These are phyloP conservation scores for Blastobotrys chiropterorum DNA, from an alignment of 805 yeast genomes.

Conservation along the genomic window DNA sequence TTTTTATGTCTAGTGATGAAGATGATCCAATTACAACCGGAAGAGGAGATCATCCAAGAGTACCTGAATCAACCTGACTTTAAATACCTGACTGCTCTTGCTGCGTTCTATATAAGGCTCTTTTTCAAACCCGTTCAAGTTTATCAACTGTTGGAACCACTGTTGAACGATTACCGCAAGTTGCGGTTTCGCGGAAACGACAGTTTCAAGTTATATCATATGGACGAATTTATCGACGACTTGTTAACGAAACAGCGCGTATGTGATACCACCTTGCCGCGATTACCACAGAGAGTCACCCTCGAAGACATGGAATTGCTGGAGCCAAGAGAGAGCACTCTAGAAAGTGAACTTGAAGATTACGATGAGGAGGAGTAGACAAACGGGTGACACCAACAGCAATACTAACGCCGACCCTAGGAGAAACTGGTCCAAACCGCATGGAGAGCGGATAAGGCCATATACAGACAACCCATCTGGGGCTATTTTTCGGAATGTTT, in stretches of 20 bases:
- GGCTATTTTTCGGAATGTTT: too few relatives aligned
- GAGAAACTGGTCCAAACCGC: too few relatives aligned
- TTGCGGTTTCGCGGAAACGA: constrained; percentile 41
- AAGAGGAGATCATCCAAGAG: constrained; percentile 47
- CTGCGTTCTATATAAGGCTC: constrained; percentile 52
- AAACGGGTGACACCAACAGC: too few relatives aligned
- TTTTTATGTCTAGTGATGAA: constrained; percentile 74
- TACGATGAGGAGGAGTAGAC: constrained; percentile 22
- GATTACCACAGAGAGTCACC: constrained; percentile 38
- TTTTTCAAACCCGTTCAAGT: constrained; percentile 41
- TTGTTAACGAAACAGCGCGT: constrained; percentile 53
- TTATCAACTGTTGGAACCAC: constrained; percentile 47
- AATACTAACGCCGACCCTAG: too few relatives aligned
- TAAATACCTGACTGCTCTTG: constrained; percentile 68
- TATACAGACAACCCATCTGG: too few relatives aligned
- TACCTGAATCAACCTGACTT: constrained; percentile 59
- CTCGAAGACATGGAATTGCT: constrained; percentile 32
- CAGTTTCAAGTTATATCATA: constrained; percentile 39
- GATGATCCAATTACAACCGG: constrained; percentile 70
- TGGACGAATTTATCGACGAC: constrained; percentile 73
- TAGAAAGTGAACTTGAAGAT: constrained; percentile 36
- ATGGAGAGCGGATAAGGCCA: too few relatives aligned
- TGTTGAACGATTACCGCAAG: constrained; percentile 62
- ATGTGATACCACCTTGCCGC: constrained; percentile 68
- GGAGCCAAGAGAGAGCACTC: constrained; percentile 30